A percentile compares a stretch with the other conserved stretches of the same genome.
phyloP scores from a whole-genome alignment of 1,139 yeast genomes.

The Nematodospora anomalae region DNA sequence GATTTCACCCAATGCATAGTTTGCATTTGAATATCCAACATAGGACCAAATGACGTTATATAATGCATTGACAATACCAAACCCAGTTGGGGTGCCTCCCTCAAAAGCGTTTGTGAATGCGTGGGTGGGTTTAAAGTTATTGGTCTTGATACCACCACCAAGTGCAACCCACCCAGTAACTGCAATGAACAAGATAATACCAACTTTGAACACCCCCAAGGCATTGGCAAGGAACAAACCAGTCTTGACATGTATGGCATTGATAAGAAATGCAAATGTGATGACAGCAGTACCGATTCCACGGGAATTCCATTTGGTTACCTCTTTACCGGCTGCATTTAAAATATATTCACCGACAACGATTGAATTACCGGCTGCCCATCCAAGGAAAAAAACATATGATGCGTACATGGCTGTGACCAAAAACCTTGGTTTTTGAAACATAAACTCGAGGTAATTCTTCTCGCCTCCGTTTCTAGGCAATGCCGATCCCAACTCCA shows the following conservation, averaged over 20 bases:
- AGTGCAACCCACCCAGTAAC: constrained; percentile 83
- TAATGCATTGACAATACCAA: constrained; percentile 74
- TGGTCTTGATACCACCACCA: constrained; percentile 62
- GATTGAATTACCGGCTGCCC: constrained; percentile 78
- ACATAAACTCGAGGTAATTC: constrained; percentile 75
- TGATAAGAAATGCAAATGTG: constrained; percentile 67
- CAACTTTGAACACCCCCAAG: constrained; percentile 71
- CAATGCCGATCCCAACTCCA: constrained; percentile 83
- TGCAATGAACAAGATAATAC: constrained; percentile 63
- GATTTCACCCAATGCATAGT: constrained; percentile 80
- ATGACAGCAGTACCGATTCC: constrained; percentile 75
- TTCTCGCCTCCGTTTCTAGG: constrained; percentile 90
- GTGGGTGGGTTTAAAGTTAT: constrained; percentile 50
- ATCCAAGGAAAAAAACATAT: constrained; percentile 73
- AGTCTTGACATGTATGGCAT: constrained; percentile 58
- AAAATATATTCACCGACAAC: constrained; percentile 53
- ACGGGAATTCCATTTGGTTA: constrained; percentile 73
- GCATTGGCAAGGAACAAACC: constrained; percentile 70
- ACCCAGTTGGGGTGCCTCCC: constrained; percentile 64
- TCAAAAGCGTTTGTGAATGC: constrained; percentile 62
- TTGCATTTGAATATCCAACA: constrained; percentile 73
- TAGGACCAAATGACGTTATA: constrained; percentile 83
- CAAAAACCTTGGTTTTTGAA: constrained; percentile 65
- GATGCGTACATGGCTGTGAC: constrained; percentile 75
- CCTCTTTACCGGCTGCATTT: constrained; percentile 69